phyloP scores from a whole-genome alignment of 768 basidiomycete genomes.

The Brasilioporus rufonigricans region DNA sequence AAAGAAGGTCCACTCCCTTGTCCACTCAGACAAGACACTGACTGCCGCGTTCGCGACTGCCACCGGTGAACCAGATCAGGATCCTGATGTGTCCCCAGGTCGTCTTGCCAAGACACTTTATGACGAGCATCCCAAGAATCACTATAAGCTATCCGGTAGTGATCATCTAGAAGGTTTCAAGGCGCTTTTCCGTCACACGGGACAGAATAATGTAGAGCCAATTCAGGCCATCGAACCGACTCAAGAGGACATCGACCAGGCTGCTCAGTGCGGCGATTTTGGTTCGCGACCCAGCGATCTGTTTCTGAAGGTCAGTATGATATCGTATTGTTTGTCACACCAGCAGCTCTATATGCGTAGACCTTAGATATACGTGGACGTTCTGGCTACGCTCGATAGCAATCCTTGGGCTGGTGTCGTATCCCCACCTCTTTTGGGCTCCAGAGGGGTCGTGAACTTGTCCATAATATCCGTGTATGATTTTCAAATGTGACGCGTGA shows the following conservation, averaged over 20 bases:
- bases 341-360: not conserved
- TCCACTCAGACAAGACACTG: conserved; percentile 36
- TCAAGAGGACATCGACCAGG: conserved; percentile 43
- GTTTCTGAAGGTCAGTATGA: conserved; percentile 51
- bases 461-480: conserved; percentile 56
- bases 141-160: conserved; percentile 17
- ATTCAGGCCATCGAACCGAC: conserved; percentile 28
- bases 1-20: conserved; percentile 32
- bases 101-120: conserved; percentile 42
- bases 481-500: not conserved
- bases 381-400: conserved; percentile 54
- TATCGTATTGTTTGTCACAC: not conserved
- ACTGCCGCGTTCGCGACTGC: conserved; percentile 40
- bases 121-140: conserved; percentile 26
- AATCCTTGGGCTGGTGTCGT: conserved; percentile 56
- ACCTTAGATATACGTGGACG: conserved; percentile 57
- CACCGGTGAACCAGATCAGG: conserved; percentile 26
- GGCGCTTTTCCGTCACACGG: conserved; percentile 16
- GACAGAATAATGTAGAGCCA: conserved; percentile 16
- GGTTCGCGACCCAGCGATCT: conserved; percentile 53
- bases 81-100: conserved; percentile 25
- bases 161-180: conserved; percentile 19
- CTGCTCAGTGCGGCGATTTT: conserved; percentile 51
- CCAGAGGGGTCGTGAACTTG: conserved; percentile 60
- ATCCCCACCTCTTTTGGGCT: conserved; percentile 62